Percentiles rank a stretch among this genome's conserved stretches.
Evolutionary conservation across 108 stramenopile species (phyloP).

Genomic region (Nitzschia sp.): DNA sequence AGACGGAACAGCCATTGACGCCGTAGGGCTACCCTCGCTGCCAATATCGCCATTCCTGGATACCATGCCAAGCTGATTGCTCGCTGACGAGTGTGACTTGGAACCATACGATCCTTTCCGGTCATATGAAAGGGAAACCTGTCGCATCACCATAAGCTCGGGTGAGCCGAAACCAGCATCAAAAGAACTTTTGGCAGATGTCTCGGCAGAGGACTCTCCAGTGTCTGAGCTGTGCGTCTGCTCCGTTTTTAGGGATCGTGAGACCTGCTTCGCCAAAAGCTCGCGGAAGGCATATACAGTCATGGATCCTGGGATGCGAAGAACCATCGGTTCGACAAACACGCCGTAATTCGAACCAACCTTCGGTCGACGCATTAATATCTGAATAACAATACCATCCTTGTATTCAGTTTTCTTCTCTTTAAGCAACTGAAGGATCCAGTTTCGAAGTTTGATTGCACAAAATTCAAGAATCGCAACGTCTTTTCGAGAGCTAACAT

Average conservation of each 20-base stretch:
- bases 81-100: neutral
- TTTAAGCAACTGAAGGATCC: constrained; percentile 20
- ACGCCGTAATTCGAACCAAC: neutral
- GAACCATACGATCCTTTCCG: constrained; percentile 26
- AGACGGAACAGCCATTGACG: constrained; percentile 42
- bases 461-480: constrained; percentile 71
- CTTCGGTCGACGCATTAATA: constrained; percentile 45
- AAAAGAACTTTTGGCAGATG: neutral
- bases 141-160: constrained; percentile 55
- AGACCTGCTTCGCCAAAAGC: constrained; percentile 44
- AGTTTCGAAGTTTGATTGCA: constrained; percentile 34
- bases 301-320: constrained; percentile 59
- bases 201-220: neutral
- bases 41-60: neutral
- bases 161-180: constrained; percentile 34
- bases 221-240: neutral
- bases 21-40: neutral
- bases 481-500: constrained; percentile 49
- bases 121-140: constrained; percentile 55
- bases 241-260: constrained; percentile 19
- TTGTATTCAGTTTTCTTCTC: constrained; percentile 39
- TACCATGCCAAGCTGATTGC: constrained; percentile 47
- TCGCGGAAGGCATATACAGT: constrained; percentile 67
- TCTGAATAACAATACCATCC: constrained; percentile 59
- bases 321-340: constrained; percentile 44